Evolutionary conservation across 2,329 filamentous ascomycete genomes (phyloP).

Genomic region (Trichoderma pleuroti): DNA sequence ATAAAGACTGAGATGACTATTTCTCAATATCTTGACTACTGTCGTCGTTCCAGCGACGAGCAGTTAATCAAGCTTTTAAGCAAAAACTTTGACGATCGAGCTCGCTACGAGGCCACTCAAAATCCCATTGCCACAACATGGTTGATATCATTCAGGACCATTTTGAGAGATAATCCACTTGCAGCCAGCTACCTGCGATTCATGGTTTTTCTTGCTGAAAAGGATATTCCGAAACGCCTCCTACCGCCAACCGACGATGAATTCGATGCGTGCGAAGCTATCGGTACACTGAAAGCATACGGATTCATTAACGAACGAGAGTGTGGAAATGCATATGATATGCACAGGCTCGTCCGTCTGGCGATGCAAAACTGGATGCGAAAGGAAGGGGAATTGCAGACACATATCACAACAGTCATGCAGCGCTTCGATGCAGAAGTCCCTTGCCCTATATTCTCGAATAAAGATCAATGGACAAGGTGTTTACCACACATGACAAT

Average conservation of each 20-base stretch:
- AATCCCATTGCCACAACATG: not conserved
- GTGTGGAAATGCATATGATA: not conserved
- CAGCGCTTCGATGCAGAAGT: not conserved
- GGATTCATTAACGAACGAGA: not conserved
- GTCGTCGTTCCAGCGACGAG: not conserved
- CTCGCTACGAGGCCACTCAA: not conserved
- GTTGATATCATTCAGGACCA: not conserved
- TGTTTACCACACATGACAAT: not conserved
- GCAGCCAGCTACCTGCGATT: not conserved
- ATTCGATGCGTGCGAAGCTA: not conserved
- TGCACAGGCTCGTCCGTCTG: not conserved
- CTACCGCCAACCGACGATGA: not conserved
- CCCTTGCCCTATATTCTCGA: rapidly evolving
- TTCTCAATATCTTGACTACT: not conserved
- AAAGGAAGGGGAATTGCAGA: not conserved
- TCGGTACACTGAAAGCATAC: not conserved
- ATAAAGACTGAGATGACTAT: not conserved
- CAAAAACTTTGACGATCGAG: not conserved
- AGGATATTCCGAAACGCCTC: not conserved
- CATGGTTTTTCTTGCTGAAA: not conserved
- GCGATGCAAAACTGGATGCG: not conserved
- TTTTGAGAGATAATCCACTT: not conserved
- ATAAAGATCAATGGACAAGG: not conserved
- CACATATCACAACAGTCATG: not conserved
- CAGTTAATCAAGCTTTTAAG: not conserved